Conservation (phyloP, 1,284 basidiomycete species). For the Cutaneotrichosporon spelunceum region DNA sequence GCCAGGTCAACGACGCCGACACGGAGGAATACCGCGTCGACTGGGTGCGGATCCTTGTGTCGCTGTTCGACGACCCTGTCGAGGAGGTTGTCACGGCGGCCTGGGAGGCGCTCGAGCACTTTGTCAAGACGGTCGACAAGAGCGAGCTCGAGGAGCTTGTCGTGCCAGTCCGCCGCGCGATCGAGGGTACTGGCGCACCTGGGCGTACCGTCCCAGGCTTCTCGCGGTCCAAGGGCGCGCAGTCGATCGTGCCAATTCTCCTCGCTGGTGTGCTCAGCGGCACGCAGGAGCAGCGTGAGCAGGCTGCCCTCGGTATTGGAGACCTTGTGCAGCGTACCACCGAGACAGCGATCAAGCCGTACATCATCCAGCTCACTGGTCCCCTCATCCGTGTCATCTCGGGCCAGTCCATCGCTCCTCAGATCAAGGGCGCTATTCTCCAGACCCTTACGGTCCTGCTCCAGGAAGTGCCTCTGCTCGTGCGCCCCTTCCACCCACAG, state of each 20-base stretch:
- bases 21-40: conserved; percentile 80
- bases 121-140: conserved; percentile 88
- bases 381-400: conserved; percentile 92
- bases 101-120: conserved; percentile 77
- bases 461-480: conserved; percentile 77
- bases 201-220: conserved; percentile 81
- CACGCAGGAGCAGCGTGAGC: conserved; percentile 64
- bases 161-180: conserved; percentile 79
- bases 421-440: conserved; percentile 84
- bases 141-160: conserved; percentile 87
- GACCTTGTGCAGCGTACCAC: conserved; percentile 90
- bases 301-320: conserved; percentile 90
- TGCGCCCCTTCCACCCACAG: conserved; percentile 98
- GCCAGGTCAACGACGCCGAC: conserved; percentile 71
- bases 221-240: conserved; percentile 83
- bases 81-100: conserved; percentile 75
- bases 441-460: conserved; percentile 77
- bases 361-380: conserved; percentile 93
- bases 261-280: conserved; percentile 67
- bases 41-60: conserved; percentile 90
- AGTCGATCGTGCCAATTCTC: conserved; percentile 81
- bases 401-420: conserved; percentile 79
- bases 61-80: conserved; percentile 76
- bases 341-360: conserved; percentile 87
- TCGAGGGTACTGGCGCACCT: conserved; percentile 79